phyloP scores from a whole-genome alignment of 306 rosid genomes.

The Crataegus laevigata region DNA sequence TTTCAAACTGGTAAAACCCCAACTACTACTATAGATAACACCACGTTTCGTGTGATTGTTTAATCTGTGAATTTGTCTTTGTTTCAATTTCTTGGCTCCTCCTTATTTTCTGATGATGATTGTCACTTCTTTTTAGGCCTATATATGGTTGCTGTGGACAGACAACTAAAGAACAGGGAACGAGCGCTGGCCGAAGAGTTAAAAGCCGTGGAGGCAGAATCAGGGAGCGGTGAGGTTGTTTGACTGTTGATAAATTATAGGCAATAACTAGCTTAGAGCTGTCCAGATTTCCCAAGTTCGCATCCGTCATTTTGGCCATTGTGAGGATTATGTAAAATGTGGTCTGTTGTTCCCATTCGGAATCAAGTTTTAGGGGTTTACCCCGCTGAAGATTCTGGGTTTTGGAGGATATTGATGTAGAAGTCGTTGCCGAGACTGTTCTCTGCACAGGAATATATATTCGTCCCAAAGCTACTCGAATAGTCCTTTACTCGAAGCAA shows the following conservation, averaged over 20 bases:
- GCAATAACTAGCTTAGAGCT: not conserved
- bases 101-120: not conserved
- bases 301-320: not conserved
- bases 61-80: not conserved
- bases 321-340: not conserved
- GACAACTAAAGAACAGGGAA: constrained; percentile 30
- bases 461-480: not conserved
- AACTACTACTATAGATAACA: not conserved
- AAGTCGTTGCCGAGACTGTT: not conserved
- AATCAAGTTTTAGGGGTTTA: not conserved
- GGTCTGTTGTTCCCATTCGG: not conserved
- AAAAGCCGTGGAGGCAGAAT: constrained; percentile 20
- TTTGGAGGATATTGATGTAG: not conserved
- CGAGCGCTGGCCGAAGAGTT: constrained; percentile 30
- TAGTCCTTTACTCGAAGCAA: not conserved
- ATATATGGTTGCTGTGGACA: constrained; percentile 35
- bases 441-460: not conserved
- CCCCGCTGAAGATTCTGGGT: not conserved
- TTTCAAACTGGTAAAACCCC: not conserved
- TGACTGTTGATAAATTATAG: constrained; percentile 7
- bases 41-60: not conserved
- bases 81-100: not conserved
- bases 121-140: constrained; percentile 22
- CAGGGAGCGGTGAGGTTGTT: constrained; percentile 1
- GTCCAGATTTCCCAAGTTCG: not conserved